A percentile compares a stretch with the other conserved stretches of the same genome.
Evolutionary conservation across 2,329 filamentous ascomycete genomes (phyloP).

Genomic region (Fusarium stilboides): DNA sequence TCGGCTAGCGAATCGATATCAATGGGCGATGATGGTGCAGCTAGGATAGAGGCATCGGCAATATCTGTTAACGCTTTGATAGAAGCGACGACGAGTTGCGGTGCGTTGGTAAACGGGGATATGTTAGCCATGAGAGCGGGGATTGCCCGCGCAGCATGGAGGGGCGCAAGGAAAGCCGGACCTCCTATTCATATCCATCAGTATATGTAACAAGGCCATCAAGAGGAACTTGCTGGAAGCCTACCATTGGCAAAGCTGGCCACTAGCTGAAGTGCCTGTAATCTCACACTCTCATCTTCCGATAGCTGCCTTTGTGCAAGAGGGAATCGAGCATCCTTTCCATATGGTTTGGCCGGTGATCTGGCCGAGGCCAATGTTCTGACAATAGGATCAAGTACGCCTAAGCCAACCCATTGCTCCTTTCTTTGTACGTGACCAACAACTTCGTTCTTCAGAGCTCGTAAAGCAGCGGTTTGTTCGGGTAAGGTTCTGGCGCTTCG

Average conservation of each 20-base stretch:
- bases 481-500: conserved; percentile 65
- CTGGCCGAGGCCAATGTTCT: conserved; percentile 60
- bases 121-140: conserved; percentile 78
- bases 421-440: conserved; percentile 92
- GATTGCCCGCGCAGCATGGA: conserved; percentile 78
- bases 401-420: conserved; percentile 80
- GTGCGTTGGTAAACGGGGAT: conserved; percentile 74
- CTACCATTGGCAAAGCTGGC: conserved; percentile 88
- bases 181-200: conserved; percentile 72
- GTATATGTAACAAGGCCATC: conserved; percentile 17
- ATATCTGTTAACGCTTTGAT: conserved; percentile 82
- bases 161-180: conserved; percentile 80
- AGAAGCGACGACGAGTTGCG: conserved; percentile 79
- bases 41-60: conserved; percentile 73
- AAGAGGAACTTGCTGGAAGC: conserved; percentile 41
- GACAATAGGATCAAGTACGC: conserved; percentile 74
- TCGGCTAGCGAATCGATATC: conserved; percentile 71
- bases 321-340: conserved; percentile 57
- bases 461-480: conserved; percentile 74
- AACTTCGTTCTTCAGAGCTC: conserved; percentile 87
- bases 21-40: conserved; percentile 65
- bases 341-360: conserved; percentile 55
- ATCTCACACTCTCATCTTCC: conserved; percentile 76
- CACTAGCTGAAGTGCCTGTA: conserved; percentile 88
- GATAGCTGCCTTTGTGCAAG: conserved; percentile 60